Evolutionary conservation across 2,329 filamentous ascomycete species (phyloP).

Genomic region (Capronia americana): DNA sequence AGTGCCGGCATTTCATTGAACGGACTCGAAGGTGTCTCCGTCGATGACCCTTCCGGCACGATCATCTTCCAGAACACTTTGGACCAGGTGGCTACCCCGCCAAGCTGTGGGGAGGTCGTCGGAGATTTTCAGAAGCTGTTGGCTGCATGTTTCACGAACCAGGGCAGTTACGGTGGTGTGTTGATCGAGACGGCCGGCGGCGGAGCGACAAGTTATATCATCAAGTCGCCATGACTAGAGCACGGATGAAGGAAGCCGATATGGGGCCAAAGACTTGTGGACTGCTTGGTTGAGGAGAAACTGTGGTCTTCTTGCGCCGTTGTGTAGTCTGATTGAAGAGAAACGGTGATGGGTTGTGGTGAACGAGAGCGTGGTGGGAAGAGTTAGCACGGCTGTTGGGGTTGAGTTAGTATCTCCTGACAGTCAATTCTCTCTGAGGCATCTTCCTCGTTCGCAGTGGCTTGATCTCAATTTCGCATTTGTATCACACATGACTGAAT

Average conservation of each 20-base stretch:
- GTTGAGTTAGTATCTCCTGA: background rate
- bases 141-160: constrained; percentile 13
- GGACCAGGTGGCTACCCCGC: constrained; percentile 14
- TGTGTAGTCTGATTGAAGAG: background rate
- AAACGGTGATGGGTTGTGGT: background rate
- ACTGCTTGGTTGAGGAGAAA: background rate
- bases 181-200: constrained; percentile 21
- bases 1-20: constrained; percentile 15
- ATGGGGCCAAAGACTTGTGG: background rate
- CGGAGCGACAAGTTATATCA: constrained; percentile 12
- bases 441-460: too few relatives aligned
- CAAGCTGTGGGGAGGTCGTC: constrained; percentile 20
- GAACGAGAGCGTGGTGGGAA: background rate
- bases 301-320: too few relatives aligned
- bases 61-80: constrained; percentile 25
- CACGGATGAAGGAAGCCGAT: background rate
- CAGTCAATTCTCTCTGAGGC: background rate
- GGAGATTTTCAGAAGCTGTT: constrained; percentile 20
- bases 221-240: constrained; percentile 16
- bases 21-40: constrained; percentile 12
- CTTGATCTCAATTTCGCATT: too few relatives aligned
- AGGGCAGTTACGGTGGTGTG: constrained; percentile 15
- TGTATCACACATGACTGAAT: too few relatives aligned
- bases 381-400: background rate
- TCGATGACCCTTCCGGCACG: constrained; percentile 12